These are phyloP conservation scores for Pilasporangium apinafurcum DNA, from an alignment of 352 stramenopile species.

Conservation along the genomic window DNA sequence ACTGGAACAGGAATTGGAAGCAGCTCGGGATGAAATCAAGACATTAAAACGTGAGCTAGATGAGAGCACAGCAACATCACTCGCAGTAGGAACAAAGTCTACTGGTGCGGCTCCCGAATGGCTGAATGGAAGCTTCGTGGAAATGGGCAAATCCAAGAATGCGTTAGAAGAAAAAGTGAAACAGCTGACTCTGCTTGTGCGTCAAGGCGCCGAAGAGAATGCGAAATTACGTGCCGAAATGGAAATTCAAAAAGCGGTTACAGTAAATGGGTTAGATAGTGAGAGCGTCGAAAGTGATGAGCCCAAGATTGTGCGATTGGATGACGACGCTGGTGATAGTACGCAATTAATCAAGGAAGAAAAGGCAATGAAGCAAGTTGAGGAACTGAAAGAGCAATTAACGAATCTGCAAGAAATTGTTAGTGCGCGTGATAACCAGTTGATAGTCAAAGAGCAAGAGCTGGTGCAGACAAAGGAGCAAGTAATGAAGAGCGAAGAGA, in stretches of 20 bases:
- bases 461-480: constrained; percentile 15
- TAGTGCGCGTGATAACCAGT: constrained; percentile 1
- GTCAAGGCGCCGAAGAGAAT: constrained; percentile 45
- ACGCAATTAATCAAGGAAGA: constrained; percentile 3
- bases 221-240: constrained; percentile 17
- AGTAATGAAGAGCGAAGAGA: constrained; percentile 10
- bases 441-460: constrained; percentile 16
- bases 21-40: constrained; percentile 25
- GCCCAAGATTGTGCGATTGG: constrained; percentile 12
- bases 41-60: constrained; percentile 23
- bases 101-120: constrained; percentile 26
- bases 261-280: not conserved
- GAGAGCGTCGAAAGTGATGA: no score
- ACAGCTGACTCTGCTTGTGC: constrained; percentile 39
- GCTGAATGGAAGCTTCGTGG: constrained; percentile 76
- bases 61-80: constrained; percentile 1
- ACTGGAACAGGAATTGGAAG: constrained; percentile 24
- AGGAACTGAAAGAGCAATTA: constrained; percentile 19
- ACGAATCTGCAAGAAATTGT: constrained; percentile 7
- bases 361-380: constrained; percentile 4
- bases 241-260: constrained; percentile 1
- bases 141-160: constrained; percentile 75
- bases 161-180: constrained; percentile 66
- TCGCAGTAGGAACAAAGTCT: constrained; percentile 3
- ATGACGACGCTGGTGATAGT: no score